Evolutionary conservation across 257 asterid genomes (phyloP).

Genomic region (Capsicum chinense): DNA sequence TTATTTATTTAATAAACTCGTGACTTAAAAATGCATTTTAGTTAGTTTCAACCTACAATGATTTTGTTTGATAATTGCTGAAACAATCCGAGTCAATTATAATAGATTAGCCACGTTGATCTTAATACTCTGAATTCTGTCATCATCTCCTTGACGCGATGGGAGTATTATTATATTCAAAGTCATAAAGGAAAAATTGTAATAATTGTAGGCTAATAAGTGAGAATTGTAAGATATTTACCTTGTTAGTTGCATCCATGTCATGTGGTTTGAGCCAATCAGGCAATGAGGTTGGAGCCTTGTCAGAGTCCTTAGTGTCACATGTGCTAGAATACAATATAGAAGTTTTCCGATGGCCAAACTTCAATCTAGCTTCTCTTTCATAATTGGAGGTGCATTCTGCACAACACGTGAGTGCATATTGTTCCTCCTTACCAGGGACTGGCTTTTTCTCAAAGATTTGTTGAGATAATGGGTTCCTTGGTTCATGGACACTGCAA

Average conservation of each 20-base stretch:
- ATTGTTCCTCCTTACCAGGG: slow-evolving; percentile 48
- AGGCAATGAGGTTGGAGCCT: slow-evolving; percentile 59
- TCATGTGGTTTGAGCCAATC: slow-evolving; percentile 66
- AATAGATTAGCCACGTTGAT: not conserved
- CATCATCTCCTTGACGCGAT: not conserved
- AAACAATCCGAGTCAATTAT: not conserved
- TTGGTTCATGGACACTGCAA: slow-evolving; percentile 60
- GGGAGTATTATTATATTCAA: not conserved
- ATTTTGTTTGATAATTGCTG: not conserved
- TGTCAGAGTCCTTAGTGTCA: slow-evolving; percentile 39
- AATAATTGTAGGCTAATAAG: not conserved
- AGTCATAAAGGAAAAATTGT: not conserved
- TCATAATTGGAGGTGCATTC: slow-evolving; percentile 76
- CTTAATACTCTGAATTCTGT: not conserved
- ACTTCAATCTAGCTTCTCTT: slow-evolving; percentile 55
- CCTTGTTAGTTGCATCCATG: slow-evolving; percentile 53
- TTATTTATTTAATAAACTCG: not conserved
- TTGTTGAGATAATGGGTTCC: slow-evolving; percentile 45
- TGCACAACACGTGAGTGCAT: slow-evolving; percentile 62
- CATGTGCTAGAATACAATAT: slow-evolving; percentile 30
- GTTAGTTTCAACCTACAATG: not conserved
- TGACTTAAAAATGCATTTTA: not conserved
- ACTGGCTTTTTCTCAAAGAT: slow-evolving; percentile 48
- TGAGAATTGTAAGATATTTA: slow-evolving; percentile 30
- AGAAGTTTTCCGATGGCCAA: slow-evolving; percentile 40